phyloP scores from a whole-genome alignment of 2,329 filamentous ascomycete genomes.

The Xylaria sp. region DNA sequence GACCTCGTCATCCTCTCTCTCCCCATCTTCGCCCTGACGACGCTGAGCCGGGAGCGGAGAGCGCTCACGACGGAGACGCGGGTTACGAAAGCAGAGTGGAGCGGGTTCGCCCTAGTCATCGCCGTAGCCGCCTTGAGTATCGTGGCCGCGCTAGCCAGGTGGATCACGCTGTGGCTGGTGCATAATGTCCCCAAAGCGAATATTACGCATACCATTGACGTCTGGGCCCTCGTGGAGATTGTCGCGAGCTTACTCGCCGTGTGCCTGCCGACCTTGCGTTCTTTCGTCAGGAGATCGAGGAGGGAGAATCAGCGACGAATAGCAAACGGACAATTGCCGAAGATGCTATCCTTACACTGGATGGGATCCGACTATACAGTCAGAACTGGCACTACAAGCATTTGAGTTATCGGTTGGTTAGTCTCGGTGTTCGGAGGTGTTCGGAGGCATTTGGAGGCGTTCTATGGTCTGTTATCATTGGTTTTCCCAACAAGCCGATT shows the following conservation, averaged over 20 bases:
- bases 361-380: conserved; percentile 18
- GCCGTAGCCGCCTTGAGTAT: conserved; percentile 43
- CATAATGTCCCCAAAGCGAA: conserved; percentile 39
- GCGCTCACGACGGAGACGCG: conserved; percentile 23
- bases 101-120: conserved; percentile 40
- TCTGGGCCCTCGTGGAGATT: conserved; percentile 43
- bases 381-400: neutral
- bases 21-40: conserved; percentile 36
- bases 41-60: conserved; percentile 33
- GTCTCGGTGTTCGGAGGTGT: neutral
- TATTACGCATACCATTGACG: conserved; percentile 43
- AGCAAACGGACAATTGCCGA: conserved; percentile 3
- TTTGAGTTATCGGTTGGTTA: neutral
- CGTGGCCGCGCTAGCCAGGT: conserved; percentile 38
- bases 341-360: conserved; percentile 20
- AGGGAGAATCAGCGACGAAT: conserved; percentile 18
- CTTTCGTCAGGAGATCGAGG: conserved; percentile 38
- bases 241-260: conserved; percentile 41
- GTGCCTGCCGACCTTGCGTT: conserved; percentile 39
- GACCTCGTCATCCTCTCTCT: conserved; percentile 41
- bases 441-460: conserved; percentile 8
- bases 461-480: neutral
- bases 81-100: conserved; percentile 39
- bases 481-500: neutral
- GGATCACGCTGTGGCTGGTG: conserved; percentile 39